These are phyloP conservation scores for Malbranchea zuffiana DNA, from an alignment of 2,329 filamentous ascomycete genomes.

Conservation along the genomic window DNA sequence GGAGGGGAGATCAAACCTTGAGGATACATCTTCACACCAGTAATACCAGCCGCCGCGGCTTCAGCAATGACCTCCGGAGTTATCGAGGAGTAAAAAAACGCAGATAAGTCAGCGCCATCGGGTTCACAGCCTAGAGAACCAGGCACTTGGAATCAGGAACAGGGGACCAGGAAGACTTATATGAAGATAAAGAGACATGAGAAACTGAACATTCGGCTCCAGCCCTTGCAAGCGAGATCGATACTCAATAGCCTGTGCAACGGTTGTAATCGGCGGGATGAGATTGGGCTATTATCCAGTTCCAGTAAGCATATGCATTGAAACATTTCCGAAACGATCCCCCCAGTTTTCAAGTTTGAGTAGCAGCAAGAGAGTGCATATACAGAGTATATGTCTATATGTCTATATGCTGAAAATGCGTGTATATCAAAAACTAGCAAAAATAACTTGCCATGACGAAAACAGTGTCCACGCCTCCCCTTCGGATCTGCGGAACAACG, in stretches of 20 bases:
- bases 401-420: too few relatives aligned
- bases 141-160: neutral
- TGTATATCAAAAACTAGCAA: too few relatives aligned
- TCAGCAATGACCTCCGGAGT: slow-evolving; percentile 60
- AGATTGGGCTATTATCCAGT: slow-evolving; percentile 50
- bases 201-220: slow-evolving; percentile 52
- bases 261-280: slow-evolving; percentile 51
- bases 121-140: neutral
- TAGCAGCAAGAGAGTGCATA: too few relatives aligned
- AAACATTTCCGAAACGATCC: too few relatives aligned
- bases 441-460: slow-evolving; percentile 39
- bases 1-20: slow-evolving; percentile 14
- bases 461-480: slow-evolving; percentile 55
- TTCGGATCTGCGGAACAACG: slow-evolving; percentile 44
- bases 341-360: too few relatives aligned
- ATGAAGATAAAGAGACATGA: slow-evolving; percentile 61
- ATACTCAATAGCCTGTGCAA: slow-evolving; percentile 55
- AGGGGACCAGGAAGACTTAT: slow-evolving; percentile 3
- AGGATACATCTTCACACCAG: slow-evolving; percentile 54
- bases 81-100: slow-evolving; percentile 40
- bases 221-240: slow-evolving; percentile 49
- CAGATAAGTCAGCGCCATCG: neutral
- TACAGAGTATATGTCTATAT: too few relatives aligned
- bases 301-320: slow-evolving; percentile 24
- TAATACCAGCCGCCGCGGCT: slow-evolving; percentile 61